Evolutionary conservation across 2,329 filamentous ascomycete species (phyloP), one percentile per base, ranked within the genome.

Genomic region (Juglanconis oblonga): DNA sequence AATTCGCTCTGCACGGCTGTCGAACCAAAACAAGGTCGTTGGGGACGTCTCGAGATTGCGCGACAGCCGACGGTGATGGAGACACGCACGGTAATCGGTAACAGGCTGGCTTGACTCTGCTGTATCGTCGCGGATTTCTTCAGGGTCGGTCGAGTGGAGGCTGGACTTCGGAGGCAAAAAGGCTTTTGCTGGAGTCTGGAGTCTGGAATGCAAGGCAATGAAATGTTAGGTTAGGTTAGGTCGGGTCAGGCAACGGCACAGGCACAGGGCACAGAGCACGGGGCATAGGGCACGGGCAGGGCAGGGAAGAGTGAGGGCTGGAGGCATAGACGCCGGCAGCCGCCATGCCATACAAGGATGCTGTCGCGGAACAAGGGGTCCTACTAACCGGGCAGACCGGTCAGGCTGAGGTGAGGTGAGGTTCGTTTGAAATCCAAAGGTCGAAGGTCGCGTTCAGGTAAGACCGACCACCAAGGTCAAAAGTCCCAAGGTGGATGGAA

Each of bases 401-500:
- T 40, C 32, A 29, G 49, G 45, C 13, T 50, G 54, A 56, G 54
- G 14, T 57, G 54, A 49, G 52, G 36, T 53, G 51, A 40, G 52
- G 11, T 32, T 36, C 13, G 31, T 13, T 14, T 9, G 36, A 32
- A 17, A 17, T 33, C 29, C 13, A 17, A n/a, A 44, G 38, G 11
- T 36, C 14, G 36, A 40, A 24, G 24, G 24, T 24, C 24, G 24
- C 24, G 24, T 24, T 24, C 24, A 24, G 24, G 24, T 24, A 24
- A 24, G 24, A 24, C 24, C 24, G 24, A 24, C 24, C 24, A 24
- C 24, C 24, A 24, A 24, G 13, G 36, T 40, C 36, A 40, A 40
- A 13, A 45, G 36, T 38, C 35, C 35, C 35, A 42, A 11, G 10
- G 10, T 42, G 38, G 38, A 42, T 24, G 24, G 24, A 24, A 24